Evolutionary conservation across 257 asterid species (phyloP).

Genomic region (Salvia miltiorrhiza): DNA sequence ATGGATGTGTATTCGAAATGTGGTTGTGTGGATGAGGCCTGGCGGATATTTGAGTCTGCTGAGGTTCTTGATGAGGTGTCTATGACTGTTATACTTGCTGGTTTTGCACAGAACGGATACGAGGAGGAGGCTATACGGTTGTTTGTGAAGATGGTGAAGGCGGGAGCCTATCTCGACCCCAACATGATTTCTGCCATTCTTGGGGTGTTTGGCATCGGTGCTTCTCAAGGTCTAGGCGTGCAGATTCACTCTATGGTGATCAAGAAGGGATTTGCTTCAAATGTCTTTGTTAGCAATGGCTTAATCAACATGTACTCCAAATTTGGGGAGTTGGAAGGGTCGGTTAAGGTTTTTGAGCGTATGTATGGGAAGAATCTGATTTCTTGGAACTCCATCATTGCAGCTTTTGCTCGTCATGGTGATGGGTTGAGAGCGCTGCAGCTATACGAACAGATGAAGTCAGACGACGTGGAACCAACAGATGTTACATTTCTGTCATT

Average conservation of each 20-base stretch:
- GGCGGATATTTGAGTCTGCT: slow-evolving; percentile 73
- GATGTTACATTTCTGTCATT: slow-evolving; percentile 77
- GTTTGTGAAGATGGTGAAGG: slow-evolving; percentile 58
- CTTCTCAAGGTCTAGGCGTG: slow-evolving; percentile 61
- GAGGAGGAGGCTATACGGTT: slow-evolving; percentile 71
- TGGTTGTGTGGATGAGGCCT: slow-evolving; percentile 53
- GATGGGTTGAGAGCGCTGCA: slow-evolving; percentile 49
- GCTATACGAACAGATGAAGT: slow-evolving; percentile 54
- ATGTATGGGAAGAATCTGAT: slow-evolving; percentile 57
- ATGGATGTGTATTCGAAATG: slow-evolving; percentile 93
- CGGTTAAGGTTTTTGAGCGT: slow-evolving; percentile 40
- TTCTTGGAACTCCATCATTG: slow-evolving; percentile 85
- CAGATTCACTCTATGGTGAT: slow-evolving; percentile 69
- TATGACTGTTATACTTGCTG: slow-evolving; percentile 65
- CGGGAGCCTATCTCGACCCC: slow-evolving; percentile 52
- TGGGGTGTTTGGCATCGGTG: slow-evolving; percentile 50
- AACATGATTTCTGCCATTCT: slow-evolving; percentile 67
- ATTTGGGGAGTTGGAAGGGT: slow-evolving; percentile 66
- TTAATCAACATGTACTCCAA: slow-evolving; percentile 85
- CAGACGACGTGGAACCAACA: slow-evolving; percentile 45
- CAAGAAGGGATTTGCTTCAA: slow-evolving; percentile 57
- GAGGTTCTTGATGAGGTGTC: slow-evolving; percentile 66
- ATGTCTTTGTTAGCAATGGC: slow-evolving; percentile 61
- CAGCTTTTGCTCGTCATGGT: slow-evolving; percentile 89
- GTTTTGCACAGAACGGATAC: slow-evolving; percentile 72